Evolutionary conservation across 176 grass and related monocot genomes (phyloP).

Genomic region (Lolium rigidum): DNA sequence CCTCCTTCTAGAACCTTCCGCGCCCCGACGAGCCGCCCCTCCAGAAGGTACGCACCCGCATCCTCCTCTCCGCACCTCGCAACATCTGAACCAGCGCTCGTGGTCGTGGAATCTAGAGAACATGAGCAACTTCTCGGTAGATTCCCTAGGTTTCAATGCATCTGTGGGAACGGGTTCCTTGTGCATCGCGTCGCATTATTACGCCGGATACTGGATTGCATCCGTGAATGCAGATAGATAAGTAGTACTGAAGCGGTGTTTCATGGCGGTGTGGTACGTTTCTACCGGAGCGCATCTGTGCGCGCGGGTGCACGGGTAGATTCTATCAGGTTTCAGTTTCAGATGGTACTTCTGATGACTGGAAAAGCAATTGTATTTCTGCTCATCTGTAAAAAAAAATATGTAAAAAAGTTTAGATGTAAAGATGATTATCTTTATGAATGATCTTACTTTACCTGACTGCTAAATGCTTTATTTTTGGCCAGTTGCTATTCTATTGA

Average conservation of each 20-base stretch:
- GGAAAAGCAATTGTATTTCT: not conserved
- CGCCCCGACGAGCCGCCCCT: not conserved
- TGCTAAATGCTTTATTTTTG: not conserved
- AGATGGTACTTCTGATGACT: slow-evolving; percentile 7
- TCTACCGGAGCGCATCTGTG: not conserved
- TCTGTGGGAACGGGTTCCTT: not conserved
- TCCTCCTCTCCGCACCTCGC: not conserved
- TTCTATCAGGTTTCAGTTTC: slow-evolving; percentile 1
- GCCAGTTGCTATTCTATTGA: not conserved
- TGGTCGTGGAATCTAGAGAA: not conserved
- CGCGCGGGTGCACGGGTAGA: not conserved
- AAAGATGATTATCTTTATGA: not conserved
- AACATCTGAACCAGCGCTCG: not conserved
- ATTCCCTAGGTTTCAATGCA: slow-evolving; percentile 18
- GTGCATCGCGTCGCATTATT: slow-evolving; percentile 14
- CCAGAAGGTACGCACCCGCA: slow-evolving; percentile 30
- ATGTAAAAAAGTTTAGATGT: not conserved
- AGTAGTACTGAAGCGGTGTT: not conserved
- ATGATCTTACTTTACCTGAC: not conserved
- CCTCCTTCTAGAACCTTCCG: slow-evolving; percentile 22
- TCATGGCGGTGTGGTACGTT: not conserved
- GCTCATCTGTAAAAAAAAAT: not conserved
- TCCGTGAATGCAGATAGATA: not conserved
- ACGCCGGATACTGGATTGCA: not conserved
- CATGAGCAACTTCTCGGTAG: not conserved